Evolutionary conservation across 1,284 basidiomycete species (phyloP), one percentile per base, ranked within the genome.

Genomic region (Neonothopanus nambi): DNA sequence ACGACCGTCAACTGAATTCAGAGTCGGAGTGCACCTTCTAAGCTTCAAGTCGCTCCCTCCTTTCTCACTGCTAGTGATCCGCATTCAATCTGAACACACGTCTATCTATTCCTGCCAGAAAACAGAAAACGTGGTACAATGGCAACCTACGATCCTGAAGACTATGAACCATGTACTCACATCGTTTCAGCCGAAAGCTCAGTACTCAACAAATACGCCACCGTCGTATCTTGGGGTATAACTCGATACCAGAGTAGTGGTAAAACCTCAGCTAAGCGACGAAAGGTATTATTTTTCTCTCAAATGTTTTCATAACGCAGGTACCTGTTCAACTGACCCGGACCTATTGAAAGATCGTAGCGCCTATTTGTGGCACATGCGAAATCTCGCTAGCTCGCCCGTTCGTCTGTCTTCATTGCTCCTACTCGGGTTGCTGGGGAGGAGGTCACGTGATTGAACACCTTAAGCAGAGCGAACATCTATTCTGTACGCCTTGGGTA

Each of bases 351-450:
- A 53, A 79, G 76, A 63, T 76, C 28, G 65, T 72, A 36, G 67
- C 69, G 12, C 89, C 91, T 8, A 69, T 76, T 6, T 94, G 92
- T 65, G 78, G 78, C 9, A 77, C 75, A 7, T 95, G 92, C 64
- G 66, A 73, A 4, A 54, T 77, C 0, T 64, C 82, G 0, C 72
- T 92, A 18, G 71, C 82, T 3, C 75, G 89, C n/a, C 90, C 91
- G 1, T 87, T 89, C 66, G 84, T 83, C 7, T 95, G 92, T 62
- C 71, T 94, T 9, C 81, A 87, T n/a, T 95, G 92, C 64, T 64
- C 81, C 4, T 89, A 79, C 63, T 76, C 82, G 23, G 91, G 88
- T 6, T 95, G 92, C 62, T 89, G 86, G 89, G 59, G 65, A 17
- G 73, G 71, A 46, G 75, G 72, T 17, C 90, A 87, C 65, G 73